Percentiles rank a stretch among this genome's conserved stretches.
Evolutionary conservation across 2,329 filamentous ascomycete species (phyloP).

Genomic region (Penicillium sp.): DNA sequence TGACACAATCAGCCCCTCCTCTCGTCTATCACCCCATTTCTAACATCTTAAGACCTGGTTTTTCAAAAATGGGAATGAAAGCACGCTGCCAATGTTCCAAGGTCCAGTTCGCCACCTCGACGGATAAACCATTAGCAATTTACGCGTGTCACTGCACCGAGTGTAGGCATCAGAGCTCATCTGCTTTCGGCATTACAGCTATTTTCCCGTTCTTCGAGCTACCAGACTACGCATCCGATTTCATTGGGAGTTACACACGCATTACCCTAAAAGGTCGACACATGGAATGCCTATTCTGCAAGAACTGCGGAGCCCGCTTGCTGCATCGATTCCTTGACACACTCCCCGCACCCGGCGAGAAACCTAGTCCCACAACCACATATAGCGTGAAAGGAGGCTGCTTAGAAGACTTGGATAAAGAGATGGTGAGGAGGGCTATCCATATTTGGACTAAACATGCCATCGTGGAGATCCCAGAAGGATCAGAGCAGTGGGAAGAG

Average conservation of each 20-base stretch:
- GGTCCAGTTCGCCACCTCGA: slow-evolving; percentile 66
- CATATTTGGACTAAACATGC: slow-evolving; percentile 72
- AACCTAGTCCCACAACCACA: slow-evolving; percentile 42
- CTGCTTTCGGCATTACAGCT: slow-evolving; percentile 70
- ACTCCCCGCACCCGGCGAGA: slow-evolving; percentile 57
- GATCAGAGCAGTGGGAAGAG: slow-evolving; percentile 60
- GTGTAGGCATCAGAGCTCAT: slow-evolving; percentile 68
- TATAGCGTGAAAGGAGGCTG: slow-evolving; percentile 71
- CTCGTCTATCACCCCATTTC: background rate
- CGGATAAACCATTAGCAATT: slow-evolving; percentile 63
- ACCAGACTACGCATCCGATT: slow-evolving; percentile 37
- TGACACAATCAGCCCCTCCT: background rate
- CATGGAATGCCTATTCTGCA: slow-evolving; percentile 70
- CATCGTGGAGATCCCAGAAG: slow-evolving; percentile 71
- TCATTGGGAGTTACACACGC: slow-evolving; percentile 51
- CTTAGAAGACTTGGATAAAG: slow-evolving; percentile 65
- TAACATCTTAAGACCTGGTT: background rate
- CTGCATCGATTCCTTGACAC: slow-evolving; percentile 55
- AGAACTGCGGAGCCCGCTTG: slow-evolving; percentile 66
- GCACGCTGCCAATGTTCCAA: slow-evolving; percentile 68
- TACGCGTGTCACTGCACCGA: slow-evolving; percentile 74
- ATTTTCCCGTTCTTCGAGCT: slow-evolving; percentile 71
- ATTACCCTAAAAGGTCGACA: slow-evolving; percentile 61
- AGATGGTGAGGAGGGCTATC: slow-evolving; percentile 60
- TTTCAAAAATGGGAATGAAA: slow-evolving; percentile 52